A percentile compares a stretch with the other conserved stretches of the same genome.
These are phyloP conservation scores for Solanum bulbocastanum DNA, from an alignment of 257 asterid species.

Conservation along the genomic window DNA sequence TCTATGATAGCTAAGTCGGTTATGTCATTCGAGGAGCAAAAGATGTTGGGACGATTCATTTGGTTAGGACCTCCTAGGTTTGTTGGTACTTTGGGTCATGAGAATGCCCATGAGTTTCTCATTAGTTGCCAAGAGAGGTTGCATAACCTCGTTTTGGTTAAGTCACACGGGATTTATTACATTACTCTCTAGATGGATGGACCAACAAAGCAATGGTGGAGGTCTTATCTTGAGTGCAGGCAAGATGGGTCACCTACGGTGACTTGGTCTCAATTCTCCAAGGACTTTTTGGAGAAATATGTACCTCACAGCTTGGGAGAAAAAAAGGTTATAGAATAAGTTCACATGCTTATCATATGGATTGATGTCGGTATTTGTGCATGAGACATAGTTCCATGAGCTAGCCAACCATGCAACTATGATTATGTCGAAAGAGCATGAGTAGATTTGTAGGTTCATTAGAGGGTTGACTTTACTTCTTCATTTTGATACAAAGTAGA, in stretches of 20 bases:
- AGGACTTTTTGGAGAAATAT: too few relatives aligned
- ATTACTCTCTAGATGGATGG: background rate
- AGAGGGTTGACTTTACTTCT: background rate
- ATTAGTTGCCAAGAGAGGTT: background rate
- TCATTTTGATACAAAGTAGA: too few relatives aligned
- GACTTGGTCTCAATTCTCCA: background rate
- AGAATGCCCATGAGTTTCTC: background rate
- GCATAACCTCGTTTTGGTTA: background rate
- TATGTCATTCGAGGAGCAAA: background rate
- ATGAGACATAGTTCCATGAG: too few relatives aligned
- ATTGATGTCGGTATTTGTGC: too few relatives aligned
- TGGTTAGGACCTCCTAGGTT: background rate
- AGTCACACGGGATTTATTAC: background rate
- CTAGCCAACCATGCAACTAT: background rate
- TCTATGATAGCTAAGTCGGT: background rate
- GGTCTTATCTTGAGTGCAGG: background rate
- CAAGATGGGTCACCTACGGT: background rate
- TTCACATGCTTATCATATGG: background rate
- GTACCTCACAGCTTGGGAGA: background rate
- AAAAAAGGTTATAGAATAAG: too few relatives aligned
- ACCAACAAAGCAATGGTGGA: background rate
- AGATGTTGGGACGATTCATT: background rate
- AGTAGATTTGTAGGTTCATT: too few relatives aligned
- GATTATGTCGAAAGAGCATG: background rate
- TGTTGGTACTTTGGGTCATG: background rate